phyloP scores from a whole-genome alignment of 2,329 filamentous ascomycete genomes.

The Fusarium incarnatum region DNA sequence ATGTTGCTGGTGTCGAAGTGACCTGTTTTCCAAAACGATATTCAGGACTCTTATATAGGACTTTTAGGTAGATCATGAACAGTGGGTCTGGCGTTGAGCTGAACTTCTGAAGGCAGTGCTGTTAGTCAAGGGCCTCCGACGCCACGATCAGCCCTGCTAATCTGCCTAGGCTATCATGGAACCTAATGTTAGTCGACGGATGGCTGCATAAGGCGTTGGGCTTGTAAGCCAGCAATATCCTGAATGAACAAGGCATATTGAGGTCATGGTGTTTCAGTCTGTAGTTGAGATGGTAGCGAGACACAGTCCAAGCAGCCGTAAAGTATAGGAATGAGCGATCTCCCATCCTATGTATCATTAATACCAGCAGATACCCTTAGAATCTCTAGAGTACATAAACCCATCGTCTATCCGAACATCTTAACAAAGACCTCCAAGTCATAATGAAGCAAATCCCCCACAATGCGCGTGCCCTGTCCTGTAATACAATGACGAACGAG shows the following conservation, averaged over 20 bases:
- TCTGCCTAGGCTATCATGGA: conserved; percentile 29
- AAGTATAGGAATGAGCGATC: conserved; percentile 30
- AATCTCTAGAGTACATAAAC: conserved; percentile 23
- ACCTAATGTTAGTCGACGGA: not conserved
- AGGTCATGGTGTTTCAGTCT: not conserved
- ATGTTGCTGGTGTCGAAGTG: not conserved
- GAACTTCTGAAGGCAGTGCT: conserved; percentile 30
- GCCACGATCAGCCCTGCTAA: conserved; percentile 29
- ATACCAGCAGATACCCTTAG: conserved; percentile 28
- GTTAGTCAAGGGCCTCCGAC: conserved; percentile 37
- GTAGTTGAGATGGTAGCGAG: not conserved
- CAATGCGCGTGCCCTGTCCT: conserved; percentile 29
- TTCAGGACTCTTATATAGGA: conserved; percentile 35
- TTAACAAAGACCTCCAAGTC: conserved; percentile 28
- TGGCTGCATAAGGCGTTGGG: conserved; percentile 13
- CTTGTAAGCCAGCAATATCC: conserved; percentile 3
- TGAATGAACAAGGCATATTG: not conserved
- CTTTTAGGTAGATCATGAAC: conserved; percentile 3
- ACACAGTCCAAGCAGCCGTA: conserved; percentile 28
- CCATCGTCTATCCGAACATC: conserved; percentile 42
- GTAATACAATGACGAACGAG: conserved; percentile 20
- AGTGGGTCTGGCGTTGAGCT: conserved; percentile 21
- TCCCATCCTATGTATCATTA: conserved; percentile 41
- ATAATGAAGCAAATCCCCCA: conserved; percentile 21
- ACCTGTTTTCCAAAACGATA: not conserved